Evolutionary conservation across 2,329 filamentous ascomycete genomes (phyloP).

Genomic region (Xylaria sp.): DNA sequence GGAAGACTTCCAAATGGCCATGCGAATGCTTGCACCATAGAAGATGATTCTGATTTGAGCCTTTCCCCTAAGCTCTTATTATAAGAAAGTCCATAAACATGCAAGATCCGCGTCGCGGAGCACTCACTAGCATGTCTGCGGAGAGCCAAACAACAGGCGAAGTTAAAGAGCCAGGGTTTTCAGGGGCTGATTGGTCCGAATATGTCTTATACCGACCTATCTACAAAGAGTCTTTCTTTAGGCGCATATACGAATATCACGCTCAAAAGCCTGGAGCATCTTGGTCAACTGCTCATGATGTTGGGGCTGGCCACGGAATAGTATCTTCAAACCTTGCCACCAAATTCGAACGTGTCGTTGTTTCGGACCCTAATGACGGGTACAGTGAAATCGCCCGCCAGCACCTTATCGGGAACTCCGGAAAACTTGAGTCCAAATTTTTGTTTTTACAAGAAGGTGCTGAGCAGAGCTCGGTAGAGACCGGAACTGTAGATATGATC

Average conservation of each 20-base stretch:
- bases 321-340: constrained; percentile 34
- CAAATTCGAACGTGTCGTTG: constrained; percentile 37
- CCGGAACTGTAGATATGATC: constrained; percentile 39
- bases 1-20: no score
- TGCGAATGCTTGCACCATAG: no score
- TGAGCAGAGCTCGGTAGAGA: constrained; percentile 40
- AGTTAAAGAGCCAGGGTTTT: constrained; percentile 27
- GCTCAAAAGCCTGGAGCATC: constrained; percentile 10
- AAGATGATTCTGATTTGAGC: no score
- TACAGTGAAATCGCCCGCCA: constrained; percentile 39
- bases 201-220: constrained; percentile 35
- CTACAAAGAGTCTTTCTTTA: constrained; percentile 38
- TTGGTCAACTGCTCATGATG: constrained; percentile 36
- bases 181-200: constrained; percentile 36
- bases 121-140: neutral
- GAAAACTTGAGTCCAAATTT: constrained; percentile 37
- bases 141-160: neutral
- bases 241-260: constrained; percentile 39
- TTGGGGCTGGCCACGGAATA: constrained; percentile 37
- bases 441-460: constrained; percentile 43
- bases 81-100: no score
- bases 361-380: constrained; percentile 47
- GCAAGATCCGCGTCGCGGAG: no score
- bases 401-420: constrained; percentile 35
- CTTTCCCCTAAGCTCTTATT: no score